Base-by-base conservation (phyloP, 1,284 basidiomycete species). In the Hypsizygus ulmarius region DNA sequence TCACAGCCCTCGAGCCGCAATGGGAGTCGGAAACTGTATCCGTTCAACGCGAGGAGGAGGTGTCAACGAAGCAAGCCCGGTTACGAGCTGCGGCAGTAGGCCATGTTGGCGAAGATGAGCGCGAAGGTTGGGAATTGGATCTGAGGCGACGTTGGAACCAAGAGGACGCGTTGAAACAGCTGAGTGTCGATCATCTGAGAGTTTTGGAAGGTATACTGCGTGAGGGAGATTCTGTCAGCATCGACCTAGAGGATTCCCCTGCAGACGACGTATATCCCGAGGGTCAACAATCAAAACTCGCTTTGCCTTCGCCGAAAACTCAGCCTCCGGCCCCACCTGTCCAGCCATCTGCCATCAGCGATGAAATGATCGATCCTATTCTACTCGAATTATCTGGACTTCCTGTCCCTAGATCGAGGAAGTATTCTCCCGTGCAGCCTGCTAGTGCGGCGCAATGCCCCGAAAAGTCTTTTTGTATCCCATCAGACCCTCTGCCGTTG, bases 181-280 rank as follows among this genome's bases (percentile, higher is more conserved):
- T 82, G 49, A 69, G 68, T 35, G 46, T 43, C 3, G 50, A 60
- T 2, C 64, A 72, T 52, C 61, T 83, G 8, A 61, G 57, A 39
- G 73, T 69, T 3, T 64, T 84, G 53, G 79, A 82, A 45, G 56
- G 59, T 19, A 68, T 82, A 16, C 55, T 81, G 42, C 66, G 71
- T 25, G 64, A 70, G 35, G 63, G 63, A 29, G 69, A 72, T 43
- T 62, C 64, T 35, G 51, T 52, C 47, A 45, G 51, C 16, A 29
- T 48, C 11, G 51, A 56, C 4, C 16, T 46, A 14, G 56, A 56
- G 25, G 48, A 43, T 10, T 15, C 33, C 15, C 39, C 11, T 5
- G n/a, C 12, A 14, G 7, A 14, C 11, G 34, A 36, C n/a, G 8
- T 15, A 39, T 36, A 38, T 12, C 37, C 49, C 37, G 53, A 57